Base-by-base conservation (phyloP, 768 basidiomycete species). In the Rhizopogon vesiculosus region DNA sequence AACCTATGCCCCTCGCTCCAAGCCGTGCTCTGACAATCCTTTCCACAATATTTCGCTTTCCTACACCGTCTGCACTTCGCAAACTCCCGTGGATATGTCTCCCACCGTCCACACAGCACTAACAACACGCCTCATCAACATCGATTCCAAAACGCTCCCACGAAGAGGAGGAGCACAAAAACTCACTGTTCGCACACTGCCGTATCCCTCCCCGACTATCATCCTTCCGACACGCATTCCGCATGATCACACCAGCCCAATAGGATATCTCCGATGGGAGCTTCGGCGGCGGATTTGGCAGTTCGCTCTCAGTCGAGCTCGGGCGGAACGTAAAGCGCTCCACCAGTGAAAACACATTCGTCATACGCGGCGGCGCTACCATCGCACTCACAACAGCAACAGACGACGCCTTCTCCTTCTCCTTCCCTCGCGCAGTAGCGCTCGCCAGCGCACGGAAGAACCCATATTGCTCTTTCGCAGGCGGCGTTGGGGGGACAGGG, bases 201-300 rank as follows among this genome's bases (percentile, higher is more conserved):
- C 97, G 74, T 59, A 98, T 94, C 10, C 97, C 97, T 51, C 94
- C 94, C 38, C 87, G 75, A 48, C 79, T 84, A 59, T 98, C 96
- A 63, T 98, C 97, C 75, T 99, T 98, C 67, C 96, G 78, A 73
- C 97, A 99, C 12, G 97, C 97, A 69, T 99, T 99, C 51, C 97
- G 82, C 97, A 98, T 99, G 65, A 98, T 97, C n/a, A 98, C 96
- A 3, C 94, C 93, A 0, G 96, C 97, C 97, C 97, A 98, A 64
- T 98, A 97, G 71, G 97, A 93, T 22, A 99, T 96, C 69, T 98
- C 96, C 9, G 80, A 76, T 0, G 94, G 93, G 7, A 94, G 73
- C 46, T 84, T 78, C 3, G 88, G 86, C 5, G 83, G 86, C 0
- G 85, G 83, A 53, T 83, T 84, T 5, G 82, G 82, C 52, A 87